phyloP scores from a whole-genome alignment of 257 asterid species.

The Solanum pimpinellifolium region DNA sequence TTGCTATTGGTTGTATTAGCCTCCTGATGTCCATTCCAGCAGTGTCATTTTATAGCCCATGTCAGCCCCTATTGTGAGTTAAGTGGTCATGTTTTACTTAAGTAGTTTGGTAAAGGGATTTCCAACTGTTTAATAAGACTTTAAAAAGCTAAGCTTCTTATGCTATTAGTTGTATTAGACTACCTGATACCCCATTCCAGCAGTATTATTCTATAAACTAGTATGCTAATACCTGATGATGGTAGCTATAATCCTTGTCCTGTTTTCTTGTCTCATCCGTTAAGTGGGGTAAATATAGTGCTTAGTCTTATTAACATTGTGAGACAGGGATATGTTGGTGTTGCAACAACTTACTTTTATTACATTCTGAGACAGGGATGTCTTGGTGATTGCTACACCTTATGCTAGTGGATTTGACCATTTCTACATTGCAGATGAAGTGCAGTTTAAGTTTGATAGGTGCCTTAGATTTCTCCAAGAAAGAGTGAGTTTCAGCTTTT shows the following conservation, averaged over 20 bases:
- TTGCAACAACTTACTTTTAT: constrained; percentile 1
- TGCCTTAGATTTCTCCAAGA: constrained; percentile 68
- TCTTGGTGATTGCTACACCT: constrained; percentile 85
- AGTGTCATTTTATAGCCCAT: not conserved
- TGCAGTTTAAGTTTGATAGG: constrained; percentile 79
- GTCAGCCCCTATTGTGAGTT: not conserved
- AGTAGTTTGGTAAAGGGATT: not conserved
- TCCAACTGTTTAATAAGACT: not conserved
- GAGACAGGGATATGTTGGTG: not conserved
- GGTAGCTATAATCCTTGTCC: not conserved
- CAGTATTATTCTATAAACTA: not conserved
- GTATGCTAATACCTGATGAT: not conserved
- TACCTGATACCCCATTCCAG: not conserved
- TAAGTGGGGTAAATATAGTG: not conserved
- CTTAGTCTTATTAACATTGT: not conserved
- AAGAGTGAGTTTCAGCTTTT: constrained; percentile 33
- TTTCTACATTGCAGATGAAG: constrained; percentile 92
- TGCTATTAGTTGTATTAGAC: not conserved
- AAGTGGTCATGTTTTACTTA: not conserved
- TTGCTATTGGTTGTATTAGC: not conserved
- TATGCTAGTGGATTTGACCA: constrained; percentile 94
- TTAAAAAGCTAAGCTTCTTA: not conserved
- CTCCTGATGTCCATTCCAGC: not conserved
- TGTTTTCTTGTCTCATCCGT: not conserved
- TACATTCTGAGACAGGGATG: constrained; percentile 52